Conservation (phyloP, 306 rosid species). For the Adenanthera pavonina region DNA sequence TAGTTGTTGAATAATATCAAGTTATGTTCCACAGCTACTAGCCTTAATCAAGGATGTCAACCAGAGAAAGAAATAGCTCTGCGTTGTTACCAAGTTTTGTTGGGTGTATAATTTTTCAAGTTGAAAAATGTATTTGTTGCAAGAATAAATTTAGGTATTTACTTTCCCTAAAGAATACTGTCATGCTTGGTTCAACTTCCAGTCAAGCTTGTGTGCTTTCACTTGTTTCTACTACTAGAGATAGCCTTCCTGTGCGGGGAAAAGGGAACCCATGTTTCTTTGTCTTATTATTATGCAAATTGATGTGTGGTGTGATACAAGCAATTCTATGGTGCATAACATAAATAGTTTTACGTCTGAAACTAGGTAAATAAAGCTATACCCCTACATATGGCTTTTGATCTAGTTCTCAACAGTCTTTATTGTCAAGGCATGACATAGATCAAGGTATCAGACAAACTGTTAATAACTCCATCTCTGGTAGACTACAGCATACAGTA, state of each 20-base stretch:
- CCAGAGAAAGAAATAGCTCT: conserved; percentile 7
- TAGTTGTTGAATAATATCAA: not conserved
- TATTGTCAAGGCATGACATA: not conserved
- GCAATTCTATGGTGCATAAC: conserved; percentile 11
- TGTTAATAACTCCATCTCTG: conserved; percentile 1
- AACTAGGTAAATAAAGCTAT: not conserved
- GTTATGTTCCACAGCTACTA: not conserved
- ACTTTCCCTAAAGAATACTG: not conserved
- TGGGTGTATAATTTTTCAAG: not conserved
- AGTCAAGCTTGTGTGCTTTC: not conserved
- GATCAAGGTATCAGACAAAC: not conserved
- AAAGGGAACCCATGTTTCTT: not conserved
- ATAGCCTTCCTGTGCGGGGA: not conserved
- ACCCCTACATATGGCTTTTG: not conserved
- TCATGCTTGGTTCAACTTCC: not conserved
- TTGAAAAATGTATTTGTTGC: not conserved
- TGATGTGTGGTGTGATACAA: not conserved
- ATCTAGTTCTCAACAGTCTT: conserved; percentile 20
- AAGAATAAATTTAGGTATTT: not conserved
- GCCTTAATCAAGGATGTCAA: not conserved
- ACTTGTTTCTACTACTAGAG: not conserved
- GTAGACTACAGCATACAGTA: not conserved
- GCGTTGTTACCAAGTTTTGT: not conserved
- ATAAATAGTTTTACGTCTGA: conserved; percentile 18
- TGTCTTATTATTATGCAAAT: not conserved